Evolutionary conservation across 140 eudicot species (phyloP), one percentile per base, ranked within the genome.

Genomic region (Ambrosia hybrid): DNA sequence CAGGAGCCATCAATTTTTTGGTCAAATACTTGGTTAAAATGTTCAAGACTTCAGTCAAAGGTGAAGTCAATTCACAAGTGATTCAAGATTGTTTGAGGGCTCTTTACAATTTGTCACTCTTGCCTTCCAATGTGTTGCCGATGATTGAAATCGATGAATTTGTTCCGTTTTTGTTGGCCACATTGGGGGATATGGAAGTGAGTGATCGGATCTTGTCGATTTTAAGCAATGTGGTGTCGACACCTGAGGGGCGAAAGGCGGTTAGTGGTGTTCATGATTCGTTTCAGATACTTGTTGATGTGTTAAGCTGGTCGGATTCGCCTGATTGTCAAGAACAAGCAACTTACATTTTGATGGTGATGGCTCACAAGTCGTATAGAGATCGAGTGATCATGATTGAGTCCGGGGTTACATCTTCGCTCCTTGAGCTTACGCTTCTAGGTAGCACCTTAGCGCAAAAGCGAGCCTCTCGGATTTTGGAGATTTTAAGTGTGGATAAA

Each of bases 391-490:
- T 86, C 55, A 89, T 89, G 96, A 79, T 85, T 10, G 97, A 93
- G 76, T 88, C 91, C 1, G 96, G 98, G 3, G 83, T 90, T n/a
- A 79, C 75, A 43, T 89, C 98, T 4, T 69, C 96, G 5, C 82
- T 93, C 61, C 97, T 93, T n/a, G 98, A 93, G 37, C 71, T 93
- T 60, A 93, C 96, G 11, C 96, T 93, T 48, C 21, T 93, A 56
- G 98, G 98, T 8, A 93, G 89, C 80, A 85, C 95, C 6, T 84
- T 93, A 79, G 95, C 98, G 5, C 98, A 93, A 60, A 93, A 93
- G 75, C 83, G 98, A 73, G 98, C 98, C 53, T 89, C 98, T 9
- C 80, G 96, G 73, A 85, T 93, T 51, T 84, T 93, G 75, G 98
- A 93, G 65, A 84, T 79, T 60, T 43, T 93, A 70, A 77, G 91